Conservation (phyloP, 495 filamentous ascomycete species). For the Stereocaulon alpinum region DNA sequence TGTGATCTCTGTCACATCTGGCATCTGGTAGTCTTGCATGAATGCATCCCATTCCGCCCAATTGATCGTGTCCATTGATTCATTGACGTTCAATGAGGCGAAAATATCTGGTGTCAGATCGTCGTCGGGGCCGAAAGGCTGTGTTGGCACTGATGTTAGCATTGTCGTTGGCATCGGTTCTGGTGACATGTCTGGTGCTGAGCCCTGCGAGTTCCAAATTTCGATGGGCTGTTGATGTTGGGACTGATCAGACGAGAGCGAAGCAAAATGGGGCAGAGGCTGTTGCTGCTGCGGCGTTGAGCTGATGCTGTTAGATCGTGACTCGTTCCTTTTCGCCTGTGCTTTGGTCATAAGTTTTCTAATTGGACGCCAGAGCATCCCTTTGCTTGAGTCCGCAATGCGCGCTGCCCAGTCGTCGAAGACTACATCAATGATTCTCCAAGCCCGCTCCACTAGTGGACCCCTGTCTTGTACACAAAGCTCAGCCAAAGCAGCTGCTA, state of each 20-base stretch:
- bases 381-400: slow-evolving; percentile 44
- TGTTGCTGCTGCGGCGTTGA: slow-evolving; percentile 13
- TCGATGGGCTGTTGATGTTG: neutral
- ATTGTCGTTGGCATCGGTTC: neutral
- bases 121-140: neutral
- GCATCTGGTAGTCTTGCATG: slow-evolving; percentile 41
- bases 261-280: slow-evolving; percentile 16
- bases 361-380: slow-evolving; percentile 65
- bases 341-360: slow-evolving; percentile 51
- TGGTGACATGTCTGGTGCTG: neutral
- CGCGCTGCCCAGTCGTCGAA: slow-evolving; percentile 45
- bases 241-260: neutral
- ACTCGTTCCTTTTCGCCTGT: slow-evolving; percentile 16
- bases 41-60: slow-evolving; percentile 42
- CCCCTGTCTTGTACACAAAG: slow-evolving; percentile 60
- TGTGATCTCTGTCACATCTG: slow-evolving; percentile 2
- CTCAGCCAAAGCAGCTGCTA: slow-evolving; percentile 53
- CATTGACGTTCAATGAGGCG: slow-evolving; percentile 5
- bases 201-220: slow-evolving; percentile 1
- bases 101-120: neutral
- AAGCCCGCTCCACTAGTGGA: slow-evolving; percentile 67
- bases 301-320: neutral
- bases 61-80: slow-evolving; percentile 12
- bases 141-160: neutral
- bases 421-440: slow-evolving; percentile 57